A percentile compares a stretch with the other conserved stretches of the same genome.
Evolutionary conservation across 2,329 filamentous ascomycete species (phyloP).

Genomic region (Dendrostoma leiphaemia): DNA sequence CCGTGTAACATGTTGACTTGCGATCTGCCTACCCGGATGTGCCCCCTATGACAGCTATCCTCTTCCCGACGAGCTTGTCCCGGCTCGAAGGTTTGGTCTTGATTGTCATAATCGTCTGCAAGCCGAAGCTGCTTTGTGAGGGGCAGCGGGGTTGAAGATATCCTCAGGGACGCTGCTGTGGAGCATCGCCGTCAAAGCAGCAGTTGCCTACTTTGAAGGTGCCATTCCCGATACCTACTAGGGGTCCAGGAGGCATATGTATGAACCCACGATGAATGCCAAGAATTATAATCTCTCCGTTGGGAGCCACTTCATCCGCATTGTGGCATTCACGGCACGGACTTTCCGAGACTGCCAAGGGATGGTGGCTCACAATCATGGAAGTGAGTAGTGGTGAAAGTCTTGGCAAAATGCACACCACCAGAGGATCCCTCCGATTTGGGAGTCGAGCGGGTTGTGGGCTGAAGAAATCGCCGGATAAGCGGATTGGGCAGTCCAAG

Average conservation of each 20-base stretch:
- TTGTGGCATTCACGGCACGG: neutral
- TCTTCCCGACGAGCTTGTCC: slow-evolving; percentile 34
- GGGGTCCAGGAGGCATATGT: neutral
- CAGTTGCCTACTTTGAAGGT: too few relatives aligned
- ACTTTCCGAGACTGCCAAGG: neutral
- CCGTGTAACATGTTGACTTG: neutral
- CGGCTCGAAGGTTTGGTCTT: slow-evolving; percentile 4
- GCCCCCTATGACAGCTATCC: slow-evolving; percentile 35
- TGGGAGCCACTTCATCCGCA: neutral
- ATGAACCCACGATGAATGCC: neutral
- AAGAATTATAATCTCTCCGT: neutral
- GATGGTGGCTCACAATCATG: too few relatives aligned
- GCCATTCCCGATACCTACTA: too few relatives aligned
- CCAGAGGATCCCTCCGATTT: neutral
- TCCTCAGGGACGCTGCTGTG: too few relatives aligned
- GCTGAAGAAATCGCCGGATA: neutral
- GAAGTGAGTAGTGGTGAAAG: neutral
- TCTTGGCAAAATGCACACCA: slow-evolving; percentile 9
- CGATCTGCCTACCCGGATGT: slow-evolving; percentile 30
- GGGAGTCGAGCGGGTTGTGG: neutral
- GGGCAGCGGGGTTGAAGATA: neutral
- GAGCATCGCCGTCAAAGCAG: too few relatives aligned
- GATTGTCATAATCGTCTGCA: neutral
- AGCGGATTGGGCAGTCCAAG: neutral
- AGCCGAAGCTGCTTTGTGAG: too few relatives aligned